Evolutionary conservation across 495 filamentous ascomycete species (phyloP).

Genomic region (Chaetomium fimeti): DNA sequence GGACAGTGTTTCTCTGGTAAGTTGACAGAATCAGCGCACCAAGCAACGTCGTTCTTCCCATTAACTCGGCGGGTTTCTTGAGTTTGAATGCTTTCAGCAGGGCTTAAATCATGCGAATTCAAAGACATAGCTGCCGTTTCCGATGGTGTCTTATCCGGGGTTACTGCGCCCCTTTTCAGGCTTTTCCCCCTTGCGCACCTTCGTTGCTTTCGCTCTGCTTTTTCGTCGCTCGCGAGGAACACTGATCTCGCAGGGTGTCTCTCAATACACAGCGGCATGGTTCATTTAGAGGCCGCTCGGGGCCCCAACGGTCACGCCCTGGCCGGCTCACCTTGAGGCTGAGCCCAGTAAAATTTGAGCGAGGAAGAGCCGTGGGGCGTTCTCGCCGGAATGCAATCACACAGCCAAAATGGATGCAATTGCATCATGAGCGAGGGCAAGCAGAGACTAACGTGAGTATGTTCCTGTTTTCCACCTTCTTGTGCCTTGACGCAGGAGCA

Average conservation of each 20-base stretch:
- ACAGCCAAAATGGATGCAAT: neutral
- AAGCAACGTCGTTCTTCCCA: neutral
- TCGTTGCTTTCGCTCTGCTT: too few relatives aligned
- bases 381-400: conserved; percentile 18
- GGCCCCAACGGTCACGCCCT: conserved; percentile 13
- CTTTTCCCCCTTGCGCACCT: too few relatives aligned
- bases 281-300: neutral
- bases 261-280: neutral
- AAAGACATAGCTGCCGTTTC: too few relatives aligned
- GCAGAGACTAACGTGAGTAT: too few relatives aligned
- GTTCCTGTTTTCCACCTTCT: too few relatives aligned
- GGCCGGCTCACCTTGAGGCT: conserved; percentile 12
- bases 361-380: conserved; percentile 42
- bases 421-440: neutral
- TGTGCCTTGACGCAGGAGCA: too few relatives aligned
- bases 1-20: neutral
- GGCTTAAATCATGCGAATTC: too few relatives aligned
- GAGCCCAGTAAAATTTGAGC: conserved; percentile 40
- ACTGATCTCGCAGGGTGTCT: neutral
- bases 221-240: too few relatives aligned
- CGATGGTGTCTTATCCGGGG: too few relatives aligned
- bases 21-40: neutral
- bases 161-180: too few relatives aligned
- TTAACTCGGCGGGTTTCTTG: neutral
- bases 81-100: too few relatives aligned